Base-by-base conservation (phyloP, 1,139 yeast genomes). In the Kurtzmaniella natalensis region DNA sequence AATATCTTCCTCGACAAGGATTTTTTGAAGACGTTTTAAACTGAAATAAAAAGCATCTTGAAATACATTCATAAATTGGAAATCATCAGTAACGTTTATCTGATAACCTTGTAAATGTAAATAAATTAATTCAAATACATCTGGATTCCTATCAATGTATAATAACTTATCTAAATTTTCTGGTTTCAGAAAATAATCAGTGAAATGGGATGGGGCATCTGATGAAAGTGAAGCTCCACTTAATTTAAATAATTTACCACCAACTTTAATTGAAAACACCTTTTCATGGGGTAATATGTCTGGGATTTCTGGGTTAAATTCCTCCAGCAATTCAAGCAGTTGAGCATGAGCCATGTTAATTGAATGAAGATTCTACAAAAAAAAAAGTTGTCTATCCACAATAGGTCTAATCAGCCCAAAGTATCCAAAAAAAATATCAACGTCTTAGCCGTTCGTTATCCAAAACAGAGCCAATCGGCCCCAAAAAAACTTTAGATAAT, bases 141-240 rank as follows among this genome's bases (percentile, higher is more conserved):
- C 62, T 0, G 94, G 83, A n/a, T 81, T 79, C 29, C 96, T 60
- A 55, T 88, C 96, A 33, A 88, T 76, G 46, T 76, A 78, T n/a
- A 86, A 54, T 0, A 70, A 64, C 30, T 72, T 73, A 16, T 62
- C 67, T 15, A 50, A 52, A 44, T 68, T 70, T 2, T 46, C 64
- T 23, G 53, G 50, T 13, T 55, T 46, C 2, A 38, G 33, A 43
- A 78, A 78, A 53, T 55, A 77, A 15, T 59, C 51, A 11, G 83
- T 76, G 52, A 78, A 78, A 48, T 76, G 76, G 2, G 82, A 76
- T 3, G 84, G 83, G 2, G 75, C 80, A 57, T 87, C 96, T 1
- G 86, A 84, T 17, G 89, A 82, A 28, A 88, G 57, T 4, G 95
- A 86, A 1, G 92, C 88, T 1, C 96, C 96, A 50, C 92, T 81